Conservation (phyloP, 352 stramenopile genomes). For the Peronospora tabacina region DNA sequence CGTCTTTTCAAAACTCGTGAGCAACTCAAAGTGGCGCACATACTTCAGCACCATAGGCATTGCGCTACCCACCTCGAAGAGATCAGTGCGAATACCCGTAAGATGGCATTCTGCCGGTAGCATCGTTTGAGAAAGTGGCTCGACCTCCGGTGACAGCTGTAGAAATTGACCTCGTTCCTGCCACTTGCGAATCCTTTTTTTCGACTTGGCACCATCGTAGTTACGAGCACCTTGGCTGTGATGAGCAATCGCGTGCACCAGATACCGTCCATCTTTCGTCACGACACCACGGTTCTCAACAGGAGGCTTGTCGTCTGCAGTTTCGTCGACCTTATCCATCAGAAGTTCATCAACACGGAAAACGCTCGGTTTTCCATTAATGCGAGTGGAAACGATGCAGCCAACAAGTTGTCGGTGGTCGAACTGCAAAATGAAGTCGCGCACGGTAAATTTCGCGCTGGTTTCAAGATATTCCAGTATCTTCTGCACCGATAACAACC, state of each 20-base stretch:
- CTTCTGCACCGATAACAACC: constrained; percentile 52
- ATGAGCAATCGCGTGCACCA: constrained; percentile 40
- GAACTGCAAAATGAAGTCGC: constrained; percentile 45
- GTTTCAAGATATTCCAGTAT: constrained; percentile 60
- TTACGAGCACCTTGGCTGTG: constrained; percentile 39
- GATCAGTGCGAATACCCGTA: constrained; percentile 65
- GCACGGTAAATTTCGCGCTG: constrained; percentile 42
- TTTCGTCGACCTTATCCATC: constrained; percentile 14
- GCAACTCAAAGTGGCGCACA: constrained; percentile 61
- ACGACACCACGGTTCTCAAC: constrained; percentile 14
- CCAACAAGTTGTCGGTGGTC: constrained; percentile 48
- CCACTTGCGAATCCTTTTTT: constrained; percentile 56
- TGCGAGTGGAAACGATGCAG: constrained; percentile 62
- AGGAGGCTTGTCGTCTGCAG: constrained; percentile 4
- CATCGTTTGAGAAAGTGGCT: constrained; percentile 36
- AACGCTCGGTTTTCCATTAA: constrained; percentile 47
- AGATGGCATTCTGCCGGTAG: constrained; percentile 48
- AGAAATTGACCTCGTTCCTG: constrained; percentile 48
- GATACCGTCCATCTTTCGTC: constrained; percentile 24
- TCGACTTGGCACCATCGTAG: constrained; percentile 65
- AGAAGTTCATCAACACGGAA: constrained; percentile 63
- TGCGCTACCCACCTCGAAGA: constrained; percentile 75
- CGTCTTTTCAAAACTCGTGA: constrained; percentile 51
- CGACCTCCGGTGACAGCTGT: constrained; percentile 59
- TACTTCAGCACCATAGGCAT: constrained; percentile 85